Evolutionary conservation across 805 yeast species (phyloP).

Genomic region (Ogataea corticis): DNA sequence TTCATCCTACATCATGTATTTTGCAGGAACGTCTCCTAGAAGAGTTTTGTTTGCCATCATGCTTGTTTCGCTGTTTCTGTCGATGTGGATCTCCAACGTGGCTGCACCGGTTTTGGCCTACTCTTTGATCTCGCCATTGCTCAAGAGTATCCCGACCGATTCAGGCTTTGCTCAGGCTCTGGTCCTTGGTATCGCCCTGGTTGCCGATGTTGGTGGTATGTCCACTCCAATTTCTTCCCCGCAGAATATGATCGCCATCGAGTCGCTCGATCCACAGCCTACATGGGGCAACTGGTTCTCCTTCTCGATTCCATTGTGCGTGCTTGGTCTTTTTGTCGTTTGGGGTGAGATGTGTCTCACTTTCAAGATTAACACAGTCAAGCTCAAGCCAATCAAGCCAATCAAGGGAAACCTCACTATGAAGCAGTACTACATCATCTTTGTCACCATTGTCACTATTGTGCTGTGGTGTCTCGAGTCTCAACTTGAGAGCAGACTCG

Average conservation of each 20-base stretch:
- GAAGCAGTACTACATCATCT: slow-evolving; percentile 44
- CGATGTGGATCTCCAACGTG: slow-evolving; percentile 60
- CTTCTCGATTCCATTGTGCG: slow-evolving; percentile 48
- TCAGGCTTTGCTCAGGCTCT: slow-evolving; percentile 33
- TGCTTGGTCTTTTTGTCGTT: slow-evolving; percentile 40
- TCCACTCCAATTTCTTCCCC: slow-evolving; percentile 57
- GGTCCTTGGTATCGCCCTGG: slow-evolving; percentile 45
- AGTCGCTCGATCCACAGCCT: slow-evolving; percentile 52
- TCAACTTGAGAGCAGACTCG: slow-evolving; percentile 43
- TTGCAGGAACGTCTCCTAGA: slow-evolving; percentile 53
- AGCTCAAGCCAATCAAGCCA: slow-evolving; percentile 47
- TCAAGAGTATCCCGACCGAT: slow-evolving; percentile 41
- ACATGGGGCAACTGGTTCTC: slow-evolving; percentile 61
- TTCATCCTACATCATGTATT: slow-evolving; percentile 47
- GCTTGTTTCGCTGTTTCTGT: slow-evolving; percentile 51
- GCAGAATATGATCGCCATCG: slow-evolving; percentile 55
- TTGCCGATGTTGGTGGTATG: slow-evolving; percentile 56
- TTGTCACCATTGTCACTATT: slow-evolving; percentile 45
- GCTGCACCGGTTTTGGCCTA: slow-evolving; percentile 58
- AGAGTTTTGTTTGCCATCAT: slow-evolving; percentile 48
- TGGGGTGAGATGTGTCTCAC: slow-evolving; percentile 56
- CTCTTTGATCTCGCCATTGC: slow-evolving; percentile 49
- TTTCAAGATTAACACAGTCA: slow-evolving; percentile 49
- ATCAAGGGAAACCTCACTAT: slow-evolving; percentile 45
- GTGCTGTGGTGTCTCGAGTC: slow-evolving; percentile 50